Base-by-base conservation (phyloP, 345 rosid species). In the Linum lewisii region DNA sequence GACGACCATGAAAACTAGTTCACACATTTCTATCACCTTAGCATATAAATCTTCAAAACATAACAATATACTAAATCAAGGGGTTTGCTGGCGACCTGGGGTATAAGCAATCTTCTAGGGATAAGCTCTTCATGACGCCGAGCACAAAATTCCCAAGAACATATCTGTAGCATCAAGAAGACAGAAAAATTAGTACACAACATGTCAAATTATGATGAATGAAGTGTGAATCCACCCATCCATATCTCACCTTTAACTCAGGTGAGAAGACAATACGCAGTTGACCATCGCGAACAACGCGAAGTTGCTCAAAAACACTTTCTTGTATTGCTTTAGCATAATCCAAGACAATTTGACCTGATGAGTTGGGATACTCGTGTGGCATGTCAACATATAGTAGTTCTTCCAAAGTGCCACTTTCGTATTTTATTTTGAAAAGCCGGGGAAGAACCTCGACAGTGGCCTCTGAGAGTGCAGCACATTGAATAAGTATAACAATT, bases 241-340 rank as follows among this genome's bases (percentile, higher is more conserved):
- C 36, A 54, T 21, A 20, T 50, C 23, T n/a, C 19, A 78, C 82
- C 79, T 78, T 78, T 66, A 78, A 60, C 22, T 72, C 79, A 0
- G 68, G 75, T 58, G 73, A 37, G 60, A 75, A 75, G 21, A 72
- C 66, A 51, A 78, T 68, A 13, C 78, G 74, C 52, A 78, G 75
- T 63, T 72, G 71, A 60, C 82, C 82, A 63, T 75, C 74, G 34
- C 75, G 79, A 49, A 78, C 79, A 54, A 78, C 77, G 49, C 62
- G 77, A 66, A 73, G 75, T 21, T 75, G 79, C 68, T 72, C 79
- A 67, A 66, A 75, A 1, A 78, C 75, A 52, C 71, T 78, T 59
- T 75, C 78, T 54, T 78, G 82, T 61, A 78, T 72, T 42, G 74
- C 82, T 63, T 78, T 78, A 29, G 71, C 79, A 67, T 78, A 78